Conservation (phyloP, 208 protist genomes). For the Trypanosoma conorhini region DNA sequence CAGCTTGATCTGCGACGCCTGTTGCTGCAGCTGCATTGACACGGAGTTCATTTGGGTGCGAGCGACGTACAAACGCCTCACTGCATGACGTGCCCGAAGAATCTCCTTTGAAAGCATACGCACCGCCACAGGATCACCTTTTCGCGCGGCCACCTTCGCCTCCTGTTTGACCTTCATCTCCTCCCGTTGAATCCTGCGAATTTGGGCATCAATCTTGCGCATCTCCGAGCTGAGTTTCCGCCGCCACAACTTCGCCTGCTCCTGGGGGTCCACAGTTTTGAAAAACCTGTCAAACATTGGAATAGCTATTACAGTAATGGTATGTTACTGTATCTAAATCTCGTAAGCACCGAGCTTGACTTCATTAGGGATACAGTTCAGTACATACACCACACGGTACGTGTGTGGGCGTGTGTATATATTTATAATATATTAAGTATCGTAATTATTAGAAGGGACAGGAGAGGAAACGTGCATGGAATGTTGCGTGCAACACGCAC, state of each 20-base stretch:
- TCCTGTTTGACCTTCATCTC: slow-evolving; percentile 82
- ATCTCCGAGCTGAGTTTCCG: slow-evolving; percentile 72
- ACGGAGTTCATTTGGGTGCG: slow-evolving; percentile 93
- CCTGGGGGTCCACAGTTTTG: slow-evolving; percentile 59
- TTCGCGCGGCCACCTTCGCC: slow-evolving; percentile 79
- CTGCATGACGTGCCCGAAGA: slow-evolving; percentile 72
- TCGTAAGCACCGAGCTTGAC: background rate
- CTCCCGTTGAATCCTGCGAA: slow-evolving; percentile 81
- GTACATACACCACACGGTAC: background rate
- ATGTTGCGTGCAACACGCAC: background rate
- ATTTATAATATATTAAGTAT: background rate
- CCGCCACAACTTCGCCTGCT: slow-evolving; percentile 78
- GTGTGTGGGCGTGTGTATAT: background rate
- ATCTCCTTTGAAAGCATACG: slow-evolving; percentile 89
- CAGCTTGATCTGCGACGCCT: slow-evolving; percentile 79
- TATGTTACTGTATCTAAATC: background rate
- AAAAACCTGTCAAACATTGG: slow-evolving; percentile 70
- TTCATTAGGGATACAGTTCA: background rate
- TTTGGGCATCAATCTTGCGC: slow-evolving; percentile 83
- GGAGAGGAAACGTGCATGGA: background rate
- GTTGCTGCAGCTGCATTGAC: slow-evolving; percentile 86
- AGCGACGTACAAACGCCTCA: slow-evolving; percentile 81
- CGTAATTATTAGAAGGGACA: background rate
- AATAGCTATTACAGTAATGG: background rate
- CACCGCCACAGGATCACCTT: slow-evolving; percentile 65